A percentile compares a stretch with the other conserved stretches of the same genome.
Conservation (phyloP, 2,329 filamentous ascomycete genomes). For the Claviceps pazoutovae region DNA sequence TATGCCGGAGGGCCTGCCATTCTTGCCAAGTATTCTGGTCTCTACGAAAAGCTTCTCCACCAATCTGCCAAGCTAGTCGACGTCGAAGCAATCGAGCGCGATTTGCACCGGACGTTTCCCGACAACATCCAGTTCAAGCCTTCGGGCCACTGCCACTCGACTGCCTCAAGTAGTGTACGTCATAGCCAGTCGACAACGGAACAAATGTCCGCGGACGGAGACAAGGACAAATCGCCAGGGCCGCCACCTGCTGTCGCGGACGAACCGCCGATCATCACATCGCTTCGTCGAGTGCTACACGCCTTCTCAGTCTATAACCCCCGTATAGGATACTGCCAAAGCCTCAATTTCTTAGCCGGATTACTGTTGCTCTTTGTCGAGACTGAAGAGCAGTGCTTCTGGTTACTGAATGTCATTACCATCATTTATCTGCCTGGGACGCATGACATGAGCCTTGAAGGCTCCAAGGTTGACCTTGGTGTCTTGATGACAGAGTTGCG, state of each 20-base stretch:
- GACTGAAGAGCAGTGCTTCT: constrained; percentile 82
- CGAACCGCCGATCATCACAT: constrained; percentile 67
- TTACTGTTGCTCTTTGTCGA: constrained; percentile 77
- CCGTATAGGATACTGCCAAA: constrained; percentile 87
- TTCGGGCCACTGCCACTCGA: constrained; percentile 18
- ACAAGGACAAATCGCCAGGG: constrained; percentile 15
- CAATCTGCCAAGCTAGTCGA: constrained; percentile 56
- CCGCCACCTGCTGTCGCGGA: constrained; percentile 21
- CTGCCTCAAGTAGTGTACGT: constrained; percentile 17
- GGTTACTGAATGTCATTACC: constrained; percentile 87
- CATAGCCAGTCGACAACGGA: constrained; percentile 24
- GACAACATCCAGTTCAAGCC: constrained; percentile 89
- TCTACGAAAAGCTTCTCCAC: constrained; percentile 59
- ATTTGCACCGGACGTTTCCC: constrained; percentile 85
- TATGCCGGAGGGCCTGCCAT: constrained; percentile 80
- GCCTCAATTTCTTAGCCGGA: constrained; percentile 86
- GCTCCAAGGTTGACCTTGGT: constrained; percentile 84
- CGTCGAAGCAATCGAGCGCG: constrained; percentile 81
- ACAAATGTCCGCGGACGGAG: constrained; percentile 19
- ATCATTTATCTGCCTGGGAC: constrained; percentile 79
- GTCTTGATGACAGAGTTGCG: constrained; percentile 81
- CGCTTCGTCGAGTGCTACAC: constrained; percentile 71
- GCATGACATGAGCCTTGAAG: constrained; percentile 79
- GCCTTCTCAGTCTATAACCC: constrained; percentile 88
- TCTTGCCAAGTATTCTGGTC: constrained; percentile 57